A percentile compares a stretch with the other conserved stretches of the same genome.
These are phyloP conservation scores for Castanospermum australe DNA, from an alignment of 306 rosid species.

Conservation along the genomic window DNA sequence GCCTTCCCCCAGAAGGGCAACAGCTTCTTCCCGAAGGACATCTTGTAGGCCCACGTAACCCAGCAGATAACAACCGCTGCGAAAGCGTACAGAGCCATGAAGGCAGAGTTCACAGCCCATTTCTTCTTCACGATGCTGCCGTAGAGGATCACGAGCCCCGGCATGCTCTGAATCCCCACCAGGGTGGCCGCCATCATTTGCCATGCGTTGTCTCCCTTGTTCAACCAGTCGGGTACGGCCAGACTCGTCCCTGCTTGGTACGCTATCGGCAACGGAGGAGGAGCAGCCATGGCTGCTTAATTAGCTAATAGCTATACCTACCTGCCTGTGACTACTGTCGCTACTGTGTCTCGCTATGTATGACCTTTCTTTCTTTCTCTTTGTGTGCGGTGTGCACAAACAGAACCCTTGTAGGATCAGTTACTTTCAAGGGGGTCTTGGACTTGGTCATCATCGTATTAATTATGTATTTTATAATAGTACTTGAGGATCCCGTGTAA, in stretches of 20 bases:
- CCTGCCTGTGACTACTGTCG: not conserved
- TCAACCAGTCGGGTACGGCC: conserved; percentile 43
- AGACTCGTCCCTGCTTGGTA: conserved; percentile 15
- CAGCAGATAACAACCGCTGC: conserved; percentile 28
- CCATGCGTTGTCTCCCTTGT: conserved; percentile 60
- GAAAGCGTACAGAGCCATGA: conserved; percentile 41
- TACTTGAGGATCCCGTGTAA: too few species aligned
- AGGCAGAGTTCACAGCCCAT: conserved; percentile 41
- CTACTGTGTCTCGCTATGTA: not conserved
- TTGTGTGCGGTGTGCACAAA: too few species aligned
- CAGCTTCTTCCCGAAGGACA: conserved; percentile 33
- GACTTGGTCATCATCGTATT: too few species aligned
- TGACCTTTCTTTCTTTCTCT: too few species aligned
- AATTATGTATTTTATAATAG: too few species aligned
- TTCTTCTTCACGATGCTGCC: conserved; percentile 47
- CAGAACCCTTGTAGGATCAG: too few species aligned
- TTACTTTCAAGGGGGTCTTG: too few species aligned
- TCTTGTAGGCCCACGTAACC: conserved; percentile 37
- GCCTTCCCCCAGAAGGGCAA: conserved; percentile 34
- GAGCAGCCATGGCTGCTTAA: conserved; percentile 22
- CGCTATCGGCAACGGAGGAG: conserved; percentile 25
- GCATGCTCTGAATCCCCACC: conserved; percentile 47
- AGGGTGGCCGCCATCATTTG: conserved; percentile 48
- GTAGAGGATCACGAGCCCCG: conserved; percentile 47
- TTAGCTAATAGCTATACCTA: too few species aligned